A percentile compares a stretch with the other conserved stretches of the same genome.
Evolutionary conservation across 495 filamentous ascomycete genomes (phyloP).

Genomic region (Hypoxylon fragiforme): DNA sequence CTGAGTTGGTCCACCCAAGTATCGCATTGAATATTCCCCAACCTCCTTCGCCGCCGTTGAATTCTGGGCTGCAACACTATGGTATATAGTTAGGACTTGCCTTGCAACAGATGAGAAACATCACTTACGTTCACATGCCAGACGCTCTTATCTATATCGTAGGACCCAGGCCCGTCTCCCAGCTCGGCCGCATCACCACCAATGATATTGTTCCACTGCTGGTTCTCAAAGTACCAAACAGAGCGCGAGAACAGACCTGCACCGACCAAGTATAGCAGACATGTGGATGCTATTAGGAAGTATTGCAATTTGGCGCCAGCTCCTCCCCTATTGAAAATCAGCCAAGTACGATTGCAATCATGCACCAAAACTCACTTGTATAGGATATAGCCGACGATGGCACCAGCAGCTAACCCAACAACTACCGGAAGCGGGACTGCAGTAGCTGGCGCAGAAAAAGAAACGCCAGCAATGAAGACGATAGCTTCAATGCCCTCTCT

Average conservation of each 20-base stretch:
- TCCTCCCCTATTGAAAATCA: constrained; percentile 44
- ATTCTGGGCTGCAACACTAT: constrained; percentile 73
- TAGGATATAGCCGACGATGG: constrained; percentile 66
- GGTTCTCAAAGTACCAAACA: constrained; percentile 71
- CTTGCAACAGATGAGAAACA: background rate
- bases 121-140: constrained; percentile 85
- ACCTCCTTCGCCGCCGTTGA: constrained; percentile 74
- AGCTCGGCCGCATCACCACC: constrained; percentile 76
- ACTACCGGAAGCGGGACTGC: constrained; percentile 76
- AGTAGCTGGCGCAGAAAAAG: constrained; percentile 70
- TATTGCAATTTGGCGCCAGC: constrained; percentile 67
- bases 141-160: constrained; percentile 80
- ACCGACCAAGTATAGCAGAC: constrained; percentile 83
- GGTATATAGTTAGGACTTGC: background rate
- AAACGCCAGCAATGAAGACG: constrained; percentile 80
- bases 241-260: constrained; percentile 78
- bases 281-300: constrained; percentile 81
- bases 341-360: constrained; percentile 5
- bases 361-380: constrained; percentile 64
- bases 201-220: constrained; percentile 65
- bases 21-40: constrained; percentile 91
- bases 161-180: constrained; percentile 80
- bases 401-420: constrained; percentile 65
- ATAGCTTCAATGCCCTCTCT: constrained; percentile 82
- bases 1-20: constrained; percentile 86